Base-by-base conservation (phyloP, 2,329 filamentous ascomycete genomes). In the Emericellopsis cladophorae region DNA sequence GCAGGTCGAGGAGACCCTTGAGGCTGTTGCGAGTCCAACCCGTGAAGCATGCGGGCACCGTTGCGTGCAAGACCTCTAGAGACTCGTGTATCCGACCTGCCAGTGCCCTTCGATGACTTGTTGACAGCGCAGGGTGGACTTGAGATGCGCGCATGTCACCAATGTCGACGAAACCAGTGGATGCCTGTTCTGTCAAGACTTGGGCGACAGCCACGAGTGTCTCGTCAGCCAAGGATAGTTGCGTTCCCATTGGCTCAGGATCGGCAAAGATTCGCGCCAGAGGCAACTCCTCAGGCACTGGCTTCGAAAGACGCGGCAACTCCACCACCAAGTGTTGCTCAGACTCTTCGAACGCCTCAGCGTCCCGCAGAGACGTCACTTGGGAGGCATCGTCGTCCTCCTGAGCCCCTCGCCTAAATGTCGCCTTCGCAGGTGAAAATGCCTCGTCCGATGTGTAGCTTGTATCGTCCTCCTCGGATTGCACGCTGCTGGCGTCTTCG, bases 161-260 rank as follows among this genome's bases (percentile, higher is more conserved):
- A 33, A 64, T 54, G 14, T 60, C 57, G 23, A 74, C 49, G 12
- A 53, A 62, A 1, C 76, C 72, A 9, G 68, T 74, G 3, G 75
- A 68, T 18, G 80, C 72, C 53, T 87, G 82, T 44, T 84, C 79
- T 2, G 79, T 79, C n/a, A 86, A 59, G 31, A 85, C 72, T 50
- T 86, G 82, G 0, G 79, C 81, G 22, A 82, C 68, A 40, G 76
- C 74, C 29, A 86, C 75, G 44, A 74, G 67, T 33, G 83, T 78
- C 3, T 76, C 70, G 41, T 80, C 76, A 2, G 65, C 59, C 14
- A 70, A 54, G 9, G 63, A 58, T 21, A 68, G 51, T 21, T 70
- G 65, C 9, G 68, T 49, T 26, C 58, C 55, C 1, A 68, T 55
- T 9, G 75, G 75, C 48, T 80, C 73, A 5, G 74, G 70, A 21